Evolutionary conservation across 2,329 filamentous ascomycete species (phyloP), one percentile per base, ranked within the genome.

Genomic region (Triangularia verruculosa): DNA sequence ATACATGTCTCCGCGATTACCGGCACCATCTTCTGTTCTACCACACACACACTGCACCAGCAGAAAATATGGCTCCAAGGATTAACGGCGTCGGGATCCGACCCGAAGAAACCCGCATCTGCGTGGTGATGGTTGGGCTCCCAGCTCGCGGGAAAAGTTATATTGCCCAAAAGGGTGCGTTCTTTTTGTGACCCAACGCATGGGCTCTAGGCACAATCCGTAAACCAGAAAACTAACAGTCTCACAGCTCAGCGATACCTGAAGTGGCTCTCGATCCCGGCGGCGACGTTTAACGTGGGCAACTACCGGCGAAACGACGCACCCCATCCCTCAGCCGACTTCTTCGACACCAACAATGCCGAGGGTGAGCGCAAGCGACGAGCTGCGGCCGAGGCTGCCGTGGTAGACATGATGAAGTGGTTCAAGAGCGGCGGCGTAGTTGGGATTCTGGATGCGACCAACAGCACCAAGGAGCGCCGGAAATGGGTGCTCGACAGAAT

Each of bases 101-200:
- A 91, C 91, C 91, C 72, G 94, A 98, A 82, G 93, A 97, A 78
- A 94, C 92, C 66, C 92, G 91, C 77, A 96, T 99, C 80, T 98
- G 94, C 78, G 93, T 99, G 68, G 93, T 99, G 72, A 98, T 99
- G 95, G 95, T 99, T 65, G 95, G 95, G 70, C 83, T 99, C 75
- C 95, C 95, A 61, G 95, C 95, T 66, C 85, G 95, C 71, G 95
- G 95, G 74, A 99, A 99, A 85, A 97, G 92, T 80, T 87, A 97
- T 77, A 98, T 99, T 75, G 94, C 95, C 70, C 93, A 96, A 74
- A 97, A 97, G 86, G 93, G 93, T 95, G 82, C 73, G 81, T 75
- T 62, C n/a, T 34, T 61, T 61, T 27, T 13, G 56, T 25, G 57
- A 13, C 34, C 34, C 9, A n/a, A 15, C 34, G 17, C 4, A 39